Percentiles rank a stretch among this genome's conserved stretches.
Conservation (phyloP, 140 eudicot species). For the Stevia rebaudiana region DNA sequence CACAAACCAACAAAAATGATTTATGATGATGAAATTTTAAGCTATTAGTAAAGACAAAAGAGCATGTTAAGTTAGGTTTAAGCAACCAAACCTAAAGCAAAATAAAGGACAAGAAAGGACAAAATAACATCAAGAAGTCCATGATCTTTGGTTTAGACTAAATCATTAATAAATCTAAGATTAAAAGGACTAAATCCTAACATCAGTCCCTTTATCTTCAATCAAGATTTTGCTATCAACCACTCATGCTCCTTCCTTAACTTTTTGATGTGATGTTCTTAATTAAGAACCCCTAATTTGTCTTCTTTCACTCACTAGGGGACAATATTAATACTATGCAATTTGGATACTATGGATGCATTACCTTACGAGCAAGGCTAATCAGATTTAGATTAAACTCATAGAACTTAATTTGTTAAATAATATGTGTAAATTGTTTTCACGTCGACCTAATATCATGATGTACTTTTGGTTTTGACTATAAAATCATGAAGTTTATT, state of each 20-base stretch:
- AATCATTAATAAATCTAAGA: constrained; percentile 38
- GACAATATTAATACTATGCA: constrained; percentile 18
- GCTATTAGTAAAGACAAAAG: constrained; percentile 25
- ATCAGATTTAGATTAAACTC: constrained; percentile 2
- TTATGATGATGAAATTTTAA: constrained; percentile 16
- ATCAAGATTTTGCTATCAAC: constrained; percentile 37
- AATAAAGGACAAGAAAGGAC: constrained; percentile 40
- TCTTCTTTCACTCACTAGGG: constrained; percentile 28
- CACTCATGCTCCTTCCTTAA: constrained; percentile 32
- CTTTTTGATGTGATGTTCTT: constrained; percentile 20
- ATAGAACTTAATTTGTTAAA: not conserved
- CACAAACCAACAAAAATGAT: constrained; percentile 26
- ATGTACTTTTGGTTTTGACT: too few relatives aligned
- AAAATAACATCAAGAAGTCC: constrained; percentile 28
- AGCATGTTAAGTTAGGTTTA: constrained; percentile 38
- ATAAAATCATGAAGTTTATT: not conserved
- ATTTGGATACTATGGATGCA: constrained; percentile 8
- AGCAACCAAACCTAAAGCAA: constrained; percentile 40
- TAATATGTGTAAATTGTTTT: not conserved
- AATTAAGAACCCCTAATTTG: constrained; percentile 24
- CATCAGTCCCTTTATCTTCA: constrained; percentile 35
- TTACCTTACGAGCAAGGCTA: constrained; percentile 4
- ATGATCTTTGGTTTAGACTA: constrained; percentile 37
- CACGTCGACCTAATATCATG: not conserved
- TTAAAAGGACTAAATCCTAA: constrained; percentile 35